These are phyloP conservation scores for Vaccinium myrtillus DNA, from an alignment of 148 eudicot species.

Conservation along the genomic window DNA sequence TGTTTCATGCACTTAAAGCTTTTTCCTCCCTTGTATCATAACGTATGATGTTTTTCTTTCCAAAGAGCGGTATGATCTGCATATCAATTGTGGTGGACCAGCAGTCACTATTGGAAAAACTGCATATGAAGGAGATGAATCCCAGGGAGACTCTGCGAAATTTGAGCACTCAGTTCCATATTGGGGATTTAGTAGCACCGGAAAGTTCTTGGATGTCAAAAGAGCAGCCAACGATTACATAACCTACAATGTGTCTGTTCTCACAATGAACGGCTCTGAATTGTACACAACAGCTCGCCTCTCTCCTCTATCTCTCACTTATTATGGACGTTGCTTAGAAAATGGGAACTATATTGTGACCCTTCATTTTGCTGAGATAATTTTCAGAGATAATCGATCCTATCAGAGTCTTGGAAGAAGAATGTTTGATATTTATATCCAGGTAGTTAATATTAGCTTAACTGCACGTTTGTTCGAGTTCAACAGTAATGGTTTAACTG, in stretches of 20 bases:
- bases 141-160: constrained; percentile 38
- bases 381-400: constrained; percentile 39
- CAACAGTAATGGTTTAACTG: not conserved
- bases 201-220: constrained; percentile 30
- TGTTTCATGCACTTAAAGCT: not conserved
- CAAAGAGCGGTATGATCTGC: constrained; percentile 46
- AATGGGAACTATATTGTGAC: constrained; percentile 61
- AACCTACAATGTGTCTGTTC: not conserved
- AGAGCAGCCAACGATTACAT: not conserved
- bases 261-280: constrained; percentile 21
- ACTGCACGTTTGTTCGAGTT: not conserved
- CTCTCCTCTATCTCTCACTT: constrained; percentile 64
- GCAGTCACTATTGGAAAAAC: constrained; percentile 30
- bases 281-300: constrained; percentile 52
- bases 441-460: constrained; percentile 33
- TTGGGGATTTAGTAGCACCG: constrained; percentile 72
- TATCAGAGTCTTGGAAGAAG: constrained; percentile 62
- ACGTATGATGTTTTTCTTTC: not conserved
- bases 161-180: constrained; percentile 28
- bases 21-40: not conserved
- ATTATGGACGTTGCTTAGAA: constrained; percentile 65
- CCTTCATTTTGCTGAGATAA: constrained; percentile 62
- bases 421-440: constrained; percentile 66
- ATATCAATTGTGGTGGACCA: constrained; percentile 66
- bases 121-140: constrained; percentile 45